Percentiles rank a stretch among this genome's conserved stretches.
These are phyloP conservation scores for Pseudogymnoascus sp. DNA, from an alignment of 2,329 filamentous ascomycete genomes.

Conservation along the genomic window DNA sequence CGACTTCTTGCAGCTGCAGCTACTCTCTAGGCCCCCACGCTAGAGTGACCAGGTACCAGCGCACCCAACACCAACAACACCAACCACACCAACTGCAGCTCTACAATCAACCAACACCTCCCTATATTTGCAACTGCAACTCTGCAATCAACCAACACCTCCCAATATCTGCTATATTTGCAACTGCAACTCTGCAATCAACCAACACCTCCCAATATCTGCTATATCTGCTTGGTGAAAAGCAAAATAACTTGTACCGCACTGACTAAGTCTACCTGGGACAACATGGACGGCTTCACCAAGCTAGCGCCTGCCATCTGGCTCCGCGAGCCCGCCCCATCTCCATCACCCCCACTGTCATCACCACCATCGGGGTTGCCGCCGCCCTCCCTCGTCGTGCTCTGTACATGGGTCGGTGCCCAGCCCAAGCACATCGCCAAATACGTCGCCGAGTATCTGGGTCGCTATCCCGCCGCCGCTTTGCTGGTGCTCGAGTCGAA, in stretches of 20 bases:
- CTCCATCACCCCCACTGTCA: not conserved
- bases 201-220: not conserved
- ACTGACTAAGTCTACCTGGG: not conserved
- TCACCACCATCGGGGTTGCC: not conserved
- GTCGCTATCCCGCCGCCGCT: conserved; percentile 41
- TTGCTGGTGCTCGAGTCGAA: not conserved
- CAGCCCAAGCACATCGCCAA: conserved; percentile 47
- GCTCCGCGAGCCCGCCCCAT: not conserved
- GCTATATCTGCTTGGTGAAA: not conserved
- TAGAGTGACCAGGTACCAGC: no score
- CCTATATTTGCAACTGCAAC: not conserved
- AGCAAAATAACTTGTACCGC: not conserved
- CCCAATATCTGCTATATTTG: not conserved
- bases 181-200: not conserved
- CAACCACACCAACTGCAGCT: no score
- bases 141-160: not conserved
- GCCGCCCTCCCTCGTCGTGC: conserved; percentile 30
- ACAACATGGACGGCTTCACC: not conserved
- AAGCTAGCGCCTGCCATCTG: not conserved
- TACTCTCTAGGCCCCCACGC: no score
- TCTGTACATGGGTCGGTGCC: conserved; percentile 53
- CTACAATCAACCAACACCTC: not conserved
- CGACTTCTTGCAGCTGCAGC: no score
- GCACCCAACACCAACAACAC: no score
- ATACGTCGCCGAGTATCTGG: conserved; percentile 45